phyloP scores from a whole-genome alignment of 2,329 filamentous ascomycete genomes.

The Fusarium nanum region DNA sequence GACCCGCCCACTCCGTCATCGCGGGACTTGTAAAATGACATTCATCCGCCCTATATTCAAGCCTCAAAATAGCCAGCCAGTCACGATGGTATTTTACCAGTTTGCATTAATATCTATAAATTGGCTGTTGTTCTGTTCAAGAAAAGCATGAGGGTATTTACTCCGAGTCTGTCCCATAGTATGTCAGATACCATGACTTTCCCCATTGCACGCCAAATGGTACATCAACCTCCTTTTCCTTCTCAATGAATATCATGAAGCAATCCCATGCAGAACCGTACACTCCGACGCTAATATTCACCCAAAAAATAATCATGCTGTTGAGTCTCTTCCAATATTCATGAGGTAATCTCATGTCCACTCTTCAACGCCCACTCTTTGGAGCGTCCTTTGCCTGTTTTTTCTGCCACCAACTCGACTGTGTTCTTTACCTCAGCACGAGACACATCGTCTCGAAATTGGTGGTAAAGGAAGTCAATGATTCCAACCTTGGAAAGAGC shows the following conservation, averaged over 20 bases:
- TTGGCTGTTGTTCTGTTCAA: conserved; percentile 15
- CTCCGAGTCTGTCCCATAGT: conserved; percentile 30
- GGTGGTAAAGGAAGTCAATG: conserved; percentile 55
- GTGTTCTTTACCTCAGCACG: conserved; percentile 57
- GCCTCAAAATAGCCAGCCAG: neutral
- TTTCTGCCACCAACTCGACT: conserved; percentile 55
- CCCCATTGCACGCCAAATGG: conserved; percentile 27
- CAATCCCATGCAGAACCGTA: conserved; percentile 37
- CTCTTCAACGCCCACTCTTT: conserved; percentile 57
- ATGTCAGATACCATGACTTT: conserved; percentile 25
- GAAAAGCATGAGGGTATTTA: conserved; percentile 28
- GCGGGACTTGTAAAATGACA: conserved; percentile 25
- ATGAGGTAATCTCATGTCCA: conserved; percentile 52
- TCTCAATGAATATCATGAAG: conserved; percentile 33
- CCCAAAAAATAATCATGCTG: conserved; percentile 38
- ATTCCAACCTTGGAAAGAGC: conserved; percentile 56
- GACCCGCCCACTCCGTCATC: conserved; percentile 43
- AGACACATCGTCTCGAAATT: conserved; percentile 53
- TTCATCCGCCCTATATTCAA: conserved; percentile 14
- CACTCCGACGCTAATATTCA: conserved; percentile 47
- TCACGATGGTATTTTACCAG: neutral
- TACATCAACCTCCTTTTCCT: conserved; percentile 28
- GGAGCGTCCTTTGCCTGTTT: conserved; percentile 51
- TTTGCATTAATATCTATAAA: conserved; percentile 9
- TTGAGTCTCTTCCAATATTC: conserved; percentile 26